Conservation (phyloP, 257 asterid species). For the Nemophila menziesii region DNA sequence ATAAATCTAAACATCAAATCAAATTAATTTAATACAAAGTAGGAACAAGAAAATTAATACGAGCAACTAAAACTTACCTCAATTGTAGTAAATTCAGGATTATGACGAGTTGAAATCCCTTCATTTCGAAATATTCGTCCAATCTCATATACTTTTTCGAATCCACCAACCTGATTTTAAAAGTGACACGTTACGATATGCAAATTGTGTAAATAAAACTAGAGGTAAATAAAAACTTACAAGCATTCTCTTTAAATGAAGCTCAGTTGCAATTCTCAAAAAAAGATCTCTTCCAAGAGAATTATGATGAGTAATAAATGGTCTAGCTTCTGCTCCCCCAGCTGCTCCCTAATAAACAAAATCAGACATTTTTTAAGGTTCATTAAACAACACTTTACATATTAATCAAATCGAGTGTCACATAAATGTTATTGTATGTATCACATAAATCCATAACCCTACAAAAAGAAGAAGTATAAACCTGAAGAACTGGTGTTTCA, state of each 20-base stretch:
- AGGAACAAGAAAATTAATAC: neutral
- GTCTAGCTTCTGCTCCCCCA: constrained; percentile 99
- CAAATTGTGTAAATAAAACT: neutral
- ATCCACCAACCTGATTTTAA: constrained; percentile 76
- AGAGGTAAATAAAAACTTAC: constrained; percentile 29
- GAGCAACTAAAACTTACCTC: constrained; percentile 44
- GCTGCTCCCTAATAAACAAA: constrained; percentile 77
- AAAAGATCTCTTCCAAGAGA: constrained; percentile 98
- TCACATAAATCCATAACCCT: too few species aligned
- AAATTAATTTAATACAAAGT: neutral
- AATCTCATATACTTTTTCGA: constrained; percentile 90
- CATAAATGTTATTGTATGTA: too few species aligned
- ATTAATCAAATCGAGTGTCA: too few species aligned
- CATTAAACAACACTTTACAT: too few species aligned
- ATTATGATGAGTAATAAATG: constrained; percentile 87
- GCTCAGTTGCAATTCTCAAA: constrained; percentile 96
- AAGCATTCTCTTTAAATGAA: constrained; percentile 96
- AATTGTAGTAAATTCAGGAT: constrained; percentile 97
- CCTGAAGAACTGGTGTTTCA: constrained; percentile 99
- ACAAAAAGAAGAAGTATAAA: constrained; percentile 23
- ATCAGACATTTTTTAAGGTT: constrained; percentile 8
- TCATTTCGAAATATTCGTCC: constrained; percentile 94
- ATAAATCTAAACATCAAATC: constrained; percentile 46
- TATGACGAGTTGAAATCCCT: constrained; percentile 98
- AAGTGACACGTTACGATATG: constrained; percentile 5